phyloP scores from a whole-genome alignment of 768 basidiomycete species.

The Lactifluus subvellereus region DNA sequence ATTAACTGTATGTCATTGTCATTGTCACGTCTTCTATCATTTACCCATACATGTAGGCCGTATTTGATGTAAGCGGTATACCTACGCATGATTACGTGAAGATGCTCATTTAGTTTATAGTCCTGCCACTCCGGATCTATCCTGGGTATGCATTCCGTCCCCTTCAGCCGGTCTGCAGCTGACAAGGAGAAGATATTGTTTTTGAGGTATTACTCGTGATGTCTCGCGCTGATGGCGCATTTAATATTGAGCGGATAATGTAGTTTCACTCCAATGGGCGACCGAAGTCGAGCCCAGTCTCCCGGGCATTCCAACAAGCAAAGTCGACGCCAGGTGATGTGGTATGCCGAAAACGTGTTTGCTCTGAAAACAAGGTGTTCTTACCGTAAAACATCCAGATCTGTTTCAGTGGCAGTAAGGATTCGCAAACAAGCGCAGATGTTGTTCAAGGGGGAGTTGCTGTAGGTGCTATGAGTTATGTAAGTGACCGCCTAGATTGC shows the following conservation, averaged over 20 bases:
- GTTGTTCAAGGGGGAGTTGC: conserved; percentile 58
- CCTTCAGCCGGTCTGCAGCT: conserved; percentile 2
- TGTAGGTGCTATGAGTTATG: conserved; percentile 77
- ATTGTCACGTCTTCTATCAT: background rate
- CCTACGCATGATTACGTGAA: background rate
- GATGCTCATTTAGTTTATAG: conserved; percentile 32
- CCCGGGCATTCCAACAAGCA: conserved; percentile 17
- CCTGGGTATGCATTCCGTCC: conserved; percentile 46
- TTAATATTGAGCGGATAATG: background rate
- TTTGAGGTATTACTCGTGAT: conserved; percentile 44
- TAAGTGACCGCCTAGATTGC: conserved; percentile 32
- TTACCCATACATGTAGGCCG: conserved; percentile 22
- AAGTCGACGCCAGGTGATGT: conserved; percentile 82
- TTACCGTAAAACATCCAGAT: conserved; percentile 41
- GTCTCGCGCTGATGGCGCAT: no score
- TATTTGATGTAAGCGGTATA: conserved; percentile 30
- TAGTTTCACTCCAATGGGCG: conserved; percentile 32
- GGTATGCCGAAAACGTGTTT: conserved; percentile 38
- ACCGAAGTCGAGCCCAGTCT: conserved; percentile 30
- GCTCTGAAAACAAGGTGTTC: background rate
- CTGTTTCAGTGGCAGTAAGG: conserved; percentile 82
- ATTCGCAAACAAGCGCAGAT: conserved; percentile 79
- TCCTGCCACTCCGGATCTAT: conserved; percentile 89
- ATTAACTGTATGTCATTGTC: conserved; percentile 60
- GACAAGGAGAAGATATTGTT: conserved; percentile 48